Conservation (phyloP, 2,329 filamentous ascomycete genomes). For the Neophaeococcomyces aloes region DNA sequence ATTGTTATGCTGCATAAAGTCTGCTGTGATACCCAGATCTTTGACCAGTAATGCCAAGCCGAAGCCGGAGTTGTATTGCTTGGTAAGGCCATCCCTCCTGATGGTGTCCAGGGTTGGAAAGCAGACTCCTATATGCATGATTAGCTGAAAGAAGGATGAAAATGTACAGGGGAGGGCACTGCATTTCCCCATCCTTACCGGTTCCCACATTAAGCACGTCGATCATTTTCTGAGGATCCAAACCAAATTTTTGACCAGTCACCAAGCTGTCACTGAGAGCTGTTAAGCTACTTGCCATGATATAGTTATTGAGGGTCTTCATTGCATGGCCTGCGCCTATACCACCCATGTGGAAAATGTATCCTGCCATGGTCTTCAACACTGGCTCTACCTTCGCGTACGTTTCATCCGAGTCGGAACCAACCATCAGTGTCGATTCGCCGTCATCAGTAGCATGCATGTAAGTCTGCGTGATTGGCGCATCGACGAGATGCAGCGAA, state of each 20-base stretch:
- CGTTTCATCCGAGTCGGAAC: constrained; percentile 12
- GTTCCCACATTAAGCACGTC: constrained; percentile 34
- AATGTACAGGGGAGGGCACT: too few relatives aligned
- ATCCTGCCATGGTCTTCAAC: constrained; percentile 17
- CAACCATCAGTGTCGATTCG: constrained; percentile 19
- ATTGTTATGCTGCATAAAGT: constrained; percentile 12
- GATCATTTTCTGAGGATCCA: constrained; percentile 26
- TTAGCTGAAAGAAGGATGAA: background rate
- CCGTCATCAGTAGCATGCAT: constrained; percentile 18
- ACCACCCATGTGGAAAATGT: constrained; percentile 18
- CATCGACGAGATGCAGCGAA: constrained; percentile 15
- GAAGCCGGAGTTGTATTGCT: constrained; percentile 16
- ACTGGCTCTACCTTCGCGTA: constrained; percentile 14
- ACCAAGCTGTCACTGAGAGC: constrained; percentile 16
- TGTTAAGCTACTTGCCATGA: constrained; percentile 15
- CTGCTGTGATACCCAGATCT: constrained; percentile 14
- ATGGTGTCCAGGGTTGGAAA: constrained; percentile 26
- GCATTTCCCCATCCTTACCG: constrained; percentile 14
- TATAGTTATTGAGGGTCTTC: constrained; percentile 21
- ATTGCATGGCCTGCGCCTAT: constrained; percentile 16
- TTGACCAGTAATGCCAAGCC: constrained; percentile 17
- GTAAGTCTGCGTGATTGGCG: constrained; percentile 17
- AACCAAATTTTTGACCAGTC: constrained; percentile 17
- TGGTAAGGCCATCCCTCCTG: constrained; percentile 15
- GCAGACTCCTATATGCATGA: constrained; percentile 17